Conservation (phyloP, 768 basidiomycete genomes). For the Mycena polygramma region DNA sequence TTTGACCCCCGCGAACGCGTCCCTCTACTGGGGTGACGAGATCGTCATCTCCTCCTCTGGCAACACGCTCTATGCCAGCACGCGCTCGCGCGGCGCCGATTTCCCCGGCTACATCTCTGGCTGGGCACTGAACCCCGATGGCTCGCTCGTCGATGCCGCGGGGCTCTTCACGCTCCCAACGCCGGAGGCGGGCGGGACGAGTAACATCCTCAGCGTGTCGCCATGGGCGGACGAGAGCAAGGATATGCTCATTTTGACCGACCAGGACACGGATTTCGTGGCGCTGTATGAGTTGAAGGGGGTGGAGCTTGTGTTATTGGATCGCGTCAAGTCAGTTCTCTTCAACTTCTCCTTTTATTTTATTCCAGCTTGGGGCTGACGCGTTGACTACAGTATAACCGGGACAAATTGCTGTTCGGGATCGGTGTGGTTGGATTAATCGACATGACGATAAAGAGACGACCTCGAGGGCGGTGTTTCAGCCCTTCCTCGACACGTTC, state of each 20-base stretch:
- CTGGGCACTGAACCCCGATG: slow-evolving; percentile 30
- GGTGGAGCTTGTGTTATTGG: slow-evolving; percentile 26
- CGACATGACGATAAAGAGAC: not conserved
- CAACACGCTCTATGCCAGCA: slow-evolving; percentile 5
- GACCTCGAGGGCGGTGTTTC: no score
- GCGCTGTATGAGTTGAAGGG: slow-evolving; percentile 34
- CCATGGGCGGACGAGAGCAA: slow-evolving; percentile 32
- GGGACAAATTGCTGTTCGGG: slow-evolving; percentile 36
- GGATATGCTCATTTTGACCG: slow-evolving; percentile 35
- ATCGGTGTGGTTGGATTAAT: slow-evolving; percentile 35
- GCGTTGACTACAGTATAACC: slow-evolving; percentile 19
- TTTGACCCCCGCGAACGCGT: slow-evolving; percentile 35
- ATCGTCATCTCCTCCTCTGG: slow-evolving; percentile 38
- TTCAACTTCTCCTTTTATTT: not conserved
- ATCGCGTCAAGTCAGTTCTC: slow-evolving; percentile 28
- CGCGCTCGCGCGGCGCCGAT: not conserved
- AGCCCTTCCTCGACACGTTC: no score
- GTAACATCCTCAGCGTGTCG: slow-evolving; percentile 35
- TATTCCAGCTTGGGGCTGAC: no score
- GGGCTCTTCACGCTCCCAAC: slow-evolving; percentile 31
- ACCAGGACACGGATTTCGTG: slow-evolving; percentile 34
- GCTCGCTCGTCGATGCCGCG: slow-evolving; percentile 5
- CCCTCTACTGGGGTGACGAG: slow-evolving; percentile 42
- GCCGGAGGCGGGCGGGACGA: slow-evolving; percentile 32
- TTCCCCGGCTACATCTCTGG: slow-evolving; percentile 33